These are phyloP conservation scores for Allium cepa DNA, from an alignment of 106 monocot genomes.

Conservation along the genomic window DNA sequence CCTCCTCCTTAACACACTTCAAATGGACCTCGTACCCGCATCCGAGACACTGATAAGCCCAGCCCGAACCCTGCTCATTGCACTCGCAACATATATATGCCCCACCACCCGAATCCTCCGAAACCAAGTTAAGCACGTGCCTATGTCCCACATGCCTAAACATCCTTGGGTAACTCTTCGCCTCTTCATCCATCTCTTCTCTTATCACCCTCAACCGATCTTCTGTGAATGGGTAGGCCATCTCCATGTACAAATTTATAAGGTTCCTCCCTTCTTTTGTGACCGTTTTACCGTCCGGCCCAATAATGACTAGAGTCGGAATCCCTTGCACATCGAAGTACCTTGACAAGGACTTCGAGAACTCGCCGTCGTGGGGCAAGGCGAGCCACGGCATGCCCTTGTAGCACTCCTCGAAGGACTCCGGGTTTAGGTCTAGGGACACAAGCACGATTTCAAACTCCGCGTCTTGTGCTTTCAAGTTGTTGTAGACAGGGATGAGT, in stretches of 20 bases:
- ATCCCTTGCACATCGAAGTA: conserved; percentile 40
- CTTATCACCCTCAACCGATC: conserved; percentile 17
- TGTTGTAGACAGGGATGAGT: conserved; percentile 25
- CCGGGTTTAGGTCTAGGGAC: conserved; percentile 40
- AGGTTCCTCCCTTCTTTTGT: conserved; percentile 42
- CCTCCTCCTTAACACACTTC: conserved; percentile 18
- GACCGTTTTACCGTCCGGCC: conserved; percentile 46
- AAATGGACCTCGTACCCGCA: conserved; percentile 60
- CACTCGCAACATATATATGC: conserved; percentile 56
- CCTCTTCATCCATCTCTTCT: conserved; percentile 41
- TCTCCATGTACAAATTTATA: conserved; percentile 41
- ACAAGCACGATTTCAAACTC: conserved; percentile 51
- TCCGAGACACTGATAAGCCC: conserved; percentile 52
- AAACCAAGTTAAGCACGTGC: conserved; percentile 38
- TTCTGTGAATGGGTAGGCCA: conserved; percentile 45
- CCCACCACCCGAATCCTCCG: conserved; percentile 39
- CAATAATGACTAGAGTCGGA: conserved; percentile 30
- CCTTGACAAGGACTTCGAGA: conserved; percentile 20
- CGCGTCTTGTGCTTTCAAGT: conserved; percentile 26
- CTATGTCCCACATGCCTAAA: conserved; percentile 34
- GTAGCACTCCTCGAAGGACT: conserved; percentile 20
- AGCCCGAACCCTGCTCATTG: conserved; percentile 49
- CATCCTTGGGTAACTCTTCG: conserved; percentile 32
- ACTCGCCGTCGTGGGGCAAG: conserved; percentile 25
- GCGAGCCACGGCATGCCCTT: conserved; percentile 57